These are phyloP conservation scores for Aphanomyces stellatus DNA, from an alignment of 352 stramenopile genomes.

Conservation along the genomic window DNA sequence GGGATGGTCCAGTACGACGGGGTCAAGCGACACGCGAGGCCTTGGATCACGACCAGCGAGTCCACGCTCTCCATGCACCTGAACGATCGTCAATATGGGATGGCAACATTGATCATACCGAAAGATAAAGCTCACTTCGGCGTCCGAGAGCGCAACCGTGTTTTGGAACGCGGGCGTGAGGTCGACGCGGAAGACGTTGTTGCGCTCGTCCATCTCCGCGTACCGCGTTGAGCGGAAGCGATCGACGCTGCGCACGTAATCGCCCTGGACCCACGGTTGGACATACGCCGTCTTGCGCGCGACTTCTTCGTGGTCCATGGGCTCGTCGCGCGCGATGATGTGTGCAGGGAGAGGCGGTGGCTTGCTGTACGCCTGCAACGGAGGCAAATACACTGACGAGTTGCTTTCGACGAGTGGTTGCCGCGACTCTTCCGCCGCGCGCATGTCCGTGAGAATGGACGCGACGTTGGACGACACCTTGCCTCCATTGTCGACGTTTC, in stretches of 20 bases:
- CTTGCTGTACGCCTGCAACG: background rate
- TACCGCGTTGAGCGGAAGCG: background rate
- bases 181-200: conserved; percentile 57
- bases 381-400: background rate
- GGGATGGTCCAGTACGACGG: conserved; percentile 7
- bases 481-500: background rate
- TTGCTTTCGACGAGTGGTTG: too few species aligned
- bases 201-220: conserved; percentile 37
- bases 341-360: too few species aligned
- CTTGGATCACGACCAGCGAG: conserved; percentile 30
- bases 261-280: background rate
- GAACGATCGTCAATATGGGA: background rate
- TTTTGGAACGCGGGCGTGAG: conserved; percentile 44
- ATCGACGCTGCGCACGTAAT: background rate
- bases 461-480: background rate
- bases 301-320: background rate
- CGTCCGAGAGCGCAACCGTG: conserved; percentile 40
- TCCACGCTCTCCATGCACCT: background rate
- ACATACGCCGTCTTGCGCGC: too few species aligned
- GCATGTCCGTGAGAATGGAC: background rate
- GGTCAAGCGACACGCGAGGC: conserved; percentile 26
- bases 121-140: conserved; percentile 47
- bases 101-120: conserved; percentile 36
- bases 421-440: background rate
- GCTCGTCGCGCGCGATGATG: background rate